Evolutionary conservation across 78 protist species (phyloP), one percentile per base, ranked within the genome.

Genomic region (Monosiga brevicollis): DNA sequence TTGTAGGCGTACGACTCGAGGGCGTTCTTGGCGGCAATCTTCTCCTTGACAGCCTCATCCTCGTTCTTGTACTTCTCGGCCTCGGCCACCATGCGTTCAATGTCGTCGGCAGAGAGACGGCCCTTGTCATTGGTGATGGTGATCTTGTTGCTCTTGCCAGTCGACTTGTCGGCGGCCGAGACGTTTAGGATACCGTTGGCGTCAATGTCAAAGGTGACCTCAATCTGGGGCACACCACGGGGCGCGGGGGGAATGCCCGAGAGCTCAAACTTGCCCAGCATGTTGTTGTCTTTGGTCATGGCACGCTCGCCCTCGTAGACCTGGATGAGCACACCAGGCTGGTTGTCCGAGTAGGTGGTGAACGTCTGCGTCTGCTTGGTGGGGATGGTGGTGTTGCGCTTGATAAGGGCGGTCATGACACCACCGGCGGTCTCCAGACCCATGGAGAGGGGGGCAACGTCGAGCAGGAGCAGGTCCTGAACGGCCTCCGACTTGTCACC

Each of bases 391-490:
- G 99, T 94, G 95, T 95, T 96, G 85, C 99, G 91, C 90, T 93
- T 87, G 85, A 98, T 96, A 79, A 97, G 89, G 55, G 83, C 74
- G 38, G 99, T 94, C 99, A 98, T 97, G 77, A 97, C 95, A 71
- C 98, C 99, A 38, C 99, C 99, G 54, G 96, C 97, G 38, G 95
- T 97, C 88, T 97, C 99, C 83, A 98, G 88, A 41, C 99, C 99
- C 41, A 98, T 89, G 32, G 99, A 90, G n/a, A 98, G 91, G 32
- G 99, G 99, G 24, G 97, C 89, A 22, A 97, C 98, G 88, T 97
- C 99, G 72, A 97, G 83, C n/a, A 97, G 92, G 62, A 97, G 91
- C 41, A 96, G 76, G 26, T 89, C 90, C 76, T 82, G 34, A 32
- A 86, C 79, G 82, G 74, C 43, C 74, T 32, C 84, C 36, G 49